A percentile compares a stretch with the other conserved stretches of the same genome.
These are phyloP conservation scores for Jatropha multifida DNA, from an alignment of 441 rosid genomes.

Conservation along the genomic window DNA sequence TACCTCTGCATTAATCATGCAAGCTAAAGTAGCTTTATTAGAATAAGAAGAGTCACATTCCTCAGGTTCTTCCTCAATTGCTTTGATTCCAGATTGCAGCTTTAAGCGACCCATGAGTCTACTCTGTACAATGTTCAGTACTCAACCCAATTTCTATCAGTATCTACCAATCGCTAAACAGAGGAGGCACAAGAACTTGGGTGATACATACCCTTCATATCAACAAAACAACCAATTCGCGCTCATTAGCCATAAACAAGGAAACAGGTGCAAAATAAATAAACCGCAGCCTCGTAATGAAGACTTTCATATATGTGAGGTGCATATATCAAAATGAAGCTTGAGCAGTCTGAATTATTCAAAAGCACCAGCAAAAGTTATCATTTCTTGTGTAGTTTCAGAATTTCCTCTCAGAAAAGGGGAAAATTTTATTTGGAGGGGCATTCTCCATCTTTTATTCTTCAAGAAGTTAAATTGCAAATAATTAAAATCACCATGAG, in stretches of 20 bases:
- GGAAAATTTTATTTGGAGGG: no score
- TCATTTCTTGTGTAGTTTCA: not conserved
- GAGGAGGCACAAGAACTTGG: conserved; percentile 17
- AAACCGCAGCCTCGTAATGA: not conserved
- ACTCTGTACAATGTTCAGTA: conserved; percentile 5
- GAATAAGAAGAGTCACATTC: conserved; percentile 39
- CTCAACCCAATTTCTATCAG: conserved; percentile 28
- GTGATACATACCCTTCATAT: conserved; percentile 34
- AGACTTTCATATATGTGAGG: not conserved
- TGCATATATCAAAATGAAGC: not conserved
- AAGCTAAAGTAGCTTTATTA: conserved; percentile 53
- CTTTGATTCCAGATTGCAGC: conserved; percentile 45
- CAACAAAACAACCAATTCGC: conserved; percentile 17
- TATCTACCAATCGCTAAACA: conserved; percentile 25
- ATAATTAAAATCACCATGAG: not conserved
- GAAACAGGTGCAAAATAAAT: not conserved
- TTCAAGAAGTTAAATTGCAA: no score
- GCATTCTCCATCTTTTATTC: no score
- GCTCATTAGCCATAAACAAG: conserved; percentile 24
- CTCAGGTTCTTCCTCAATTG: conserved; percentile 63
- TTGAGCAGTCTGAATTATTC: not conserved
- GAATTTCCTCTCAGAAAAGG: not conserved
- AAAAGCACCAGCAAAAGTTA: not conserved
- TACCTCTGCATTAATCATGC: conserved; percentile 82
- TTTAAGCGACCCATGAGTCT: conserved; percentile 45